A percentile compares a stretch with the other conserved stretches of the same genome.
phyloP scores from a whole-genome alignment of 164 flowering plant species.

The Brasenia schreberi region DNA sequence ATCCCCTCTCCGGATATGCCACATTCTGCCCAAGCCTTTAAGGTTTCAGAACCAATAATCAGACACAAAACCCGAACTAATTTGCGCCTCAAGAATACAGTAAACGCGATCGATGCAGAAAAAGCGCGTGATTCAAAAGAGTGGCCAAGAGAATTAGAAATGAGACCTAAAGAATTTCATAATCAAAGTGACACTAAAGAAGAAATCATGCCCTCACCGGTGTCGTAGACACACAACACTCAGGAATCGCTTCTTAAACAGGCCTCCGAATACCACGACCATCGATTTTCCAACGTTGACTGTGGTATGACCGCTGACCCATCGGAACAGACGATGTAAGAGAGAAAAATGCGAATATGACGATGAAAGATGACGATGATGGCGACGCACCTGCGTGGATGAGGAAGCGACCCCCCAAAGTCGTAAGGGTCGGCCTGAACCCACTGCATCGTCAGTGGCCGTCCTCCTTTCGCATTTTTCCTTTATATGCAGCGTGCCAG shows the following conservation, averaged over 20 bases:
- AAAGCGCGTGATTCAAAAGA: too few species aligned
- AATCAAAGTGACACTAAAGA: not conserved
- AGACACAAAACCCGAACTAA: too few species aligned
- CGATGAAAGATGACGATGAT: not conserved
- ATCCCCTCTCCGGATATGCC: too few species aligned
- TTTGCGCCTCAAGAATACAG: too few species aligned
- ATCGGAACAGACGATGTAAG: not conserved
- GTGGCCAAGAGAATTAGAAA: too few species aligned
- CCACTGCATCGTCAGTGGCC: constrained; percentile 54
- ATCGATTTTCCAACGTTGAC: constrained; percentile 76
- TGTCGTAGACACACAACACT: constrained; percentile 65
- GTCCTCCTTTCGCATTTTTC: not conserved
- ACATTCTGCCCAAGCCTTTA: too few species aligned
- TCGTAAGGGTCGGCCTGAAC: constrained; percentile 77
- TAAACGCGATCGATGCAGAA: too few species aligned
- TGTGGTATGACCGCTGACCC: constrained; percentile 75
- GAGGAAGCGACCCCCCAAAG: constrained; percentile 64
- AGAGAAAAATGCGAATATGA: not conserved
- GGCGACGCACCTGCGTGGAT: constrained; percentile 56
- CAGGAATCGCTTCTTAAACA: constrained; percentile 68
- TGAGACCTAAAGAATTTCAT: not conserved
- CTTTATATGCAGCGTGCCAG: too few species aligned
- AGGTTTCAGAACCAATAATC: too few species aligned
- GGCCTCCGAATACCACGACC: constrained; percentile 85
- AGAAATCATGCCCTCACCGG: constrained; percentile 25